These are phyloP conservation scores for Apiospora rasikravindrae DNA, from an alignment of 2,329 filamentous ascomycete species.

Conservation along the genomic window DNA sequence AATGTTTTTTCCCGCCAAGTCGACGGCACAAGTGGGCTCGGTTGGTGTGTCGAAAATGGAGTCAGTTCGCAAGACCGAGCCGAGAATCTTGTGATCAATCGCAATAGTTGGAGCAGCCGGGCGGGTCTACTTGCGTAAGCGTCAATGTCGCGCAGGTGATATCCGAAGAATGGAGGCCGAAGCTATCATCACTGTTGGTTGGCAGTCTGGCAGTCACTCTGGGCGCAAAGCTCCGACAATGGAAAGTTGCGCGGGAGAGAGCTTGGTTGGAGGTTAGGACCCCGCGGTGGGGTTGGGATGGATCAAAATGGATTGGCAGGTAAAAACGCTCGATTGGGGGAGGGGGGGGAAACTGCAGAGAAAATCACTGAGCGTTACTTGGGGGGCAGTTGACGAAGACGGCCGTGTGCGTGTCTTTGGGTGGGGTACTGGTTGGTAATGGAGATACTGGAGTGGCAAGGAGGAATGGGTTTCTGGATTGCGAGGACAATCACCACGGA, in stretches of 20 bases:
- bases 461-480: neutral
- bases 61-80: neutral
- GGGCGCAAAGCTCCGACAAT: conserved; percentile 8
- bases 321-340: neutral
- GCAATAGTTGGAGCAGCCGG: neutral
- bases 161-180: conserved; percentile 10
- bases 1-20: neutral
- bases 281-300: conserved; percentile 14
- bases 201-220: neutral
- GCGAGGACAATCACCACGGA: conserved; percentile 5
- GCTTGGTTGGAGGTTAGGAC: conserved; percentile 12
- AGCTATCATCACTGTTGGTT: conserved; percentile 17
- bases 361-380: conserved; percentile 12
- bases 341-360: neutral
- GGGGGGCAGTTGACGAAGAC: neutral
- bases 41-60: conserved; percentile 15
- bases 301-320: conserved; percentile 13
- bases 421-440: conserved; percentile 3
- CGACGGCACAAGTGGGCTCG: conserved; percentile 3
- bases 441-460: neutral
- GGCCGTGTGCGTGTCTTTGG: conserved; percentile 1
- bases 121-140: conserved; percentile 11
- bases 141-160: conserved; percentile 5
- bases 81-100: neutral
- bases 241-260: conserved; percentile 10